Percentiles rank a stretch among this genome's conserved stretches.
These are phyloP conservation scores for Allomyces javanicus DNA, from an alignment of 192 early-diverging fungal species.

Conservation along the genomic window DNA sequence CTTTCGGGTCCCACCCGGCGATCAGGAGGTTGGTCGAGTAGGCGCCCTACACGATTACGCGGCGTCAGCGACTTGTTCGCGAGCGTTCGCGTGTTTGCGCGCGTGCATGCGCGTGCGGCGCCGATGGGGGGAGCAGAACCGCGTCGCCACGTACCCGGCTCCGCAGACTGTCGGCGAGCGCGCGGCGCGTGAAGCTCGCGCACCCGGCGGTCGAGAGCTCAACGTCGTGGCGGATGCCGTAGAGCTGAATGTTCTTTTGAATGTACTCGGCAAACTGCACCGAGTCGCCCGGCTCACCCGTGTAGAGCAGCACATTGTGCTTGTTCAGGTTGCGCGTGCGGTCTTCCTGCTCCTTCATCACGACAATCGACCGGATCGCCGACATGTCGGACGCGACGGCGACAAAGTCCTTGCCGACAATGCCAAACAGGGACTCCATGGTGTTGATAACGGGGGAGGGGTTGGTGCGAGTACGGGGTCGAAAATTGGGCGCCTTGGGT, in stretches of 20 bases:
- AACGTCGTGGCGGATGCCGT: slow-evolving; percentile 69
- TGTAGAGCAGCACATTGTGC: slow-evolving; percentile 62
- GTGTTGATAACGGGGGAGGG: neutral
- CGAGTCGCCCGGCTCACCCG: slow-evolving; percentile 81
- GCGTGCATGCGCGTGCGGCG: no score
- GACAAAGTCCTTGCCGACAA: slow-evolving; percentile 83
- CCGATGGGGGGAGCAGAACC: no score
- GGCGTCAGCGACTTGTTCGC: neutral
- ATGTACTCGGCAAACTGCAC: slow-evolving; percentile 91
- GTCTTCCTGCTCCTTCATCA: slow-evolving; percentile 83
- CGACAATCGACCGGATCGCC: slow-evolving; percentile 57
- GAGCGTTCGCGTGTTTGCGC: no score
- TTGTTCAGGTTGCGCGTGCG: slow-evolving; percentile 69
- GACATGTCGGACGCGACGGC: slow-evolving; percentile 65
- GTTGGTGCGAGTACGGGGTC: neutral
- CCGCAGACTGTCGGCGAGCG: slow-evolving; percentile 69
- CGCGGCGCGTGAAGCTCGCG: slow-evolving; percentile 63
- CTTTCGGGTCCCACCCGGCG: slow-evolving; percentile 59
- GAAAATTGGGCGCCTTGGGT: neutral
- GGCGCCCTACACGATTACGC: slow-evolving; percentile 32
- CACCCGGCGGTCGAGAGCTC: slow-evolving; percentile 57
- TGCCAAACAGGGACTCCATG: slow-evolving; percentile 76
- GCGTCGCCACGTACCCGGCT: slow-evolving; percentile 29
- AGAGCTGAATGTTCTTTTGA: slow-evolving; percentile 74
- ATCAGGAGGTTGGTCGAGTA: slow-evolving; percentile 80